Conservation (phyloP, 2,329 filamentous ascomycete species). For the Fusarium proliferatum region DNA sequence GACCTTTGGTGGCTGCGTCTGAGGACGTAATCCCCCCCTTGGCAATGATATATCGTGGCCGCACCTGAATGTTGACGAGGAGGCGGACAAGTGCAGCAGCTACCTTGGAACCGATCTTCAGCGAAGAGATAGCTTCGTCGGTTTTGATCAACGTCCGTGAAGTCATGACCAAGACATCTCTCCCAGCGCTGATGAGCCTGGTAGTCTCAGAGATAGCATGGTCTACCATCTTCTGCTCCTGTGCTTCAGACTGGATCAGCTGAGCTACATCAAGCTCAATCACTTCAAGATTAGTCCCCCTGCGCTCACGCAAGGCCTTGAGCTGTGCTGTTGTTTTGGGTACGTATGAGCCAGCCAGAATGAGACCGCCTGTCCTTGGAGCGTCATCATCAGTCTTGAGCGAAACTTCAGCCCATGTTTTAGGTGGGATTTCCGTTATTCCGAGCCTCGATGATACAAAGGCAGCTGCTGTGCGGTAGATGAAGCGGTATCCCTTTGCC, state of each 20-base stretch:
- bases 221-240: not conserved
- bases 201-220: not conserved
- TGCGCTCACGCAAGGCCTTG: not conserved
- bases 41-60: conserved; percentile 64
- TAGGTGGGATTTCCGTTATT: conserved; percentile 60
- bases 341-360: fast-evolving
- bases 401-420: conserved; percentile 48
- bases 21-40: conserved; percentile 70
- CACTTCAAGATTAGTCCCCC: not conserved
- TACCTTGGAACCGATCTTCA: not conserved
- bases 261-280: not conserved
- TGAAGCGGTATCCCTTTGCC: conserved; percentile 46
- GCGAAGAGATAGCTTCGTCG: not conserved
- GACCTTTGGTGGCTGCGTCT: conserved; percentile 66
- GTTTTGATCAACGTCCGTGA: not conserved
- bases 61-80: not conserved
- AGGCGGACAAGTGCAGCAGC: not conserved
- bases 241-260: fast-evolving
- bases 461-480: conserved; percentile 54
- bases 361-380: not conserved
- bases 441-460: conserved; percentile 61
- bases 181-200: not conserved
- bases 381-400: fast-evolving
- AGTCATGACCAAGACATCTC: not conserved
- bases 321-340: not conserved